phyloP scores from a whole-genome alignment of 192 early-diverging fungal species.

The Linnemannia exigua region DNA sequence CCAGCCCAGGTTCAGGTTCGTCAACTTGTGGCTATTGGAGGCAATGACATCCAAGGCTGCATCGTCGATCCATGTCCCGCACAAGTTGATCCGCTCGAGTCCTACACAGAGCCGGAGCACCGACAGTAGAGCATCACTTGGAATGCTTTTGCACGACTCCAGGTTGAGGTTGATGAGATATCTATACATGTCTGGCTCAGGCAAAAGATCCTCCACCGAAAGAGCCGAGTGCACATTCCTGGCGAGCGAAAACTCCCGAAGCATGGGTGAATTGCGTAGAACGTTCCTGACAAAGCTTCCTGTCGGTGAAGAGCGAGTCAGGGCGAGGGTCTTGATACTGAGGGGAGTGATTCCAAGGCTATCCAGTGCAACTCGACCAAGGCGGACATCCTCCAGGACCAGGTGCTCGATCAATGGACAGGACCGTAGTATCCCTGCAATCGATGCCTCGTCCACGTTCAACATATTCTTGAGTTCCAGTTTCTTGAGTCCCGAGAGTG shows the following conservation, averaged over 20 bases:
- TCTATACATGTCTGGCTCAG: conserved; percentile 11
- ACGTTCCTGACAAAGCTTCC: conserved; percentile 38
- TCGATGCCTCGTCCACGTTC: conserved; percentile 20
- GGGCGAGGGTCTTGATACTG: conserved; percentile 11
- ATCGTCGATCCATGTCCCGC: conserved; percentile 32
- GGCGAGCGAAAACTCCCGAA: conserved; percentile 41
- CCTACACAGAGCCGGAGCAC: conserved; percentile 20
- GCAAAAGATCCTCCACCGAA: conserved; percentile 28
- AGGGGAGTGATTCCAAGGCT: conserved; percentile 25
- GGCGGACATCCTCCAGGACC: conserved; percentile 30
- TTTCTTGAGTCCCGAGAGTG: conserved; percentile 10
- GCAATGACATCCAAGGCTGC: conserved; percentile 18
- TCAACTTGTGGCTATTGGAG: conserved; percentile 21
- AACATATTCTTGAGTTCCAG: conserved; percentile 44
- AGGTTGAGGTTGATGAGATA: conserved; percentile 32
- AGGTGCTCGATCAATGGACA: conserved; percentile 42
- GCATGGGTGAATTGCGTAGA: conserved; percentile 29
- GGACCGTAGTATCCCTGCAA: conserved; percentile 14
- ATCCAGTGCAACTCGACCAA: conserved; percentile 26
- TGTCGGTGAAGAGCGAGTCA: conserved; percentile 37
- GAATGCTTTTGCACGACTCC: conserved; percentile 42
- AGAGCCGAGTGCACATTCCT: conserved; percentile 35
- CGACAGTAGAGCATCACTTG: conserved; percentile 1
- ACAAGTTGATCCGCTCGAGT: conserved; percentile 45
- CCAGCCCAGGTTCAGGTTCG: conserved; percentile 33